These are phyloP conservation scores for Russula compacta DNA, from an alignment of 768 basidiomycete genomes.

Conservation along the genomic window DNA sequence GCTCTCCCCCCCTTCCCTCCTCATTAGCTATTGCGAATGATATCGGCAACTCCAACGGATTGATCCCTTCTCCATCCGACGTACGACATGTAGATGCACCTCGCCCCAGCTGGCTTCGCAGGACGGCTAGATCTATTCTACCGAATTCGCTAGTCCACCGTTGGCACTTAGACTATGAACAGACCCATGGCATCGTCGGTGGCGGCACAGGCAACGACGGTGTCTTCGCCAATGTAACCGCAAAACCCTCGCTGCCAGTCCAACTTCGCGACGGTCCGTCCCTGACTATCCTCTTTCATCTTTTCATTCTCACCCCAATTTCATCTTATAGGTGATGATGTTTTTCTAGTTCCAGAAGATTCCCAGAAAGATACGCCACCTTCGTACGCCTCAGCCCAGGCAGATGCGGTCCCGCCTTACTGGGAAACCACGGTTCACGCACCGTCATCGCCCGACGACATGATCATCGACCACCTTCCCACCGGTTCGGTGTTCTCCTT, in stretches of 20 bases:
- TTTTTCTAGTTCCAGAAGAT: constrained; percentile 76
- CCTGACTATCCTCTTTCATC: constrained; percentile 17
- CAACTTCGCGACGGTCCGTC: constrained; percentile 50
- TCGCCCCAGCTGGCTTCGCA: constrained; percentile 43
- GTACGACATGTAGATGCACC: constrained; percentile 26
- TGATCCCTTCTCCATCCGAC: constrained; percentile 39
- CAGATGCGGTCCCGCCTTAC: constrained; percentile 95
- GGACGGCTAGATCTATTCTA: constrained; percentile 46
- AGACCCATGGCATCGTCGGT: constrained; percentile 42
- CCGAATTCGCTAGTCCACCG: constrained; percentile 42
- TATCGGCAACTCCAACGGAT: constrained; percentile 67
- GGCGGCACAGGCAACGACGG: constrained; percentile 75
- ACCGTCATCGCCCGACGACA: constrained; percentile 63
- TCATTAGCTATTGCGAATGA: constrained; percentile 58
- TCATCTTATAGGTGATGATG: constrained; percentile 47
- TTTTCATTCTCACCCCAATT: neutral
- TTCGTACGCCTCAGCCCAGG: constrained; percentile 84
- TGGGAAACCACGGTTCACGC: constrained; percentile 98
- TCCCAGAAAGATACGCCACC: constrained; percentile 78
- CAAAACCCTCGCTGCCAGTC: constrained; percentile 62
- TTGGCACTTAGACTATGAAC: constrained; percentile 35
- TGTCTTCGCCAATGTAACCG: constrained; percentile 92
- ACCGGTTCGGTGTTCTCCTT: constrained; percentile 78
- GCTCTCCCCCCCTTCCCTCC: constrained; percentile 64
- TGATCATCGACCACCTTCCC: constrained; percentile 84